Evolutionary conservation across 345 rosid species (phyloP).

Genomic region (Syzygium aqueum): DNA sequence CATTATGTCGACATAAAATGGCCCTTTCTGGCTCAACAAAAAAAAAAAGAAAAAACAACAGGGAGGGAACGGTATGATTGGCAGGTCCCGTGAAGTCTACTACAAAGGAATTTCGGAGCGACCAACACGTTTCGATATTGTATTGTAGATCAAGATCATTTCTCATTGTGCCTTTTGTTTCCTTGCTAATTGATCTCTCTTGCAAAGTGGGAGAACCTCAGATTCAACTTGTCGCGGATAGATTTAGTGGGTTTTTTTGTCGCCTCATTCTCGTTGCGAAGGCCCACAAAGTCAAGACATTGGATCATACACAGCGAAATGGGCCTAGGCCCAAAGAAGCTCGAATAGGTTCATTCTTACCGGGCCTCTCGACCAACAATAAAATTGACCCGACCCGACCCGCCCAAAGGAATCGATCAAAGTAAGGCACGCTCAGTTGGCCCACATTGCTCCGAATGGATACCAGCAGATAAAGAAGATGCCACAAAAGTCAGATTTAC

Average conservation of each 20-base stretch:
- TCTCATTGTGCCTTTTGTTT: background rate
- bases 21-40: background rate
- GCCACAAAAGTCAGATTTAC: too few species aligned
- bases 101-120: background rate
- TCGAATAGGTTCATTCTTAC: background rate
- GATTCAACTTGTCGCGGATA: background rate
- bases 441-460: background rate
- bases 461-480: background rate
- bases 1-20: background rate
- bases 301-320: background rate
- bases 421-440: background rate
- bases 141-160: background rate
- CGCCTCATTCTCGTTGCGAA: background rate
- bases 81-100: background rate
- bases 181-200: background rate
- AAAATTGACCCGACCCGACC: background rate
- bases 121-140: background rate
- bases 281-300: background rate
- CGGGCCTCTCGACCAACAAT: background rate
- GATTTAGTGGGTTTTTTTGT: background rate
- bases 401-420: background rate
- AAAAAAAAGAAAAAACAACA: fast-evolving
- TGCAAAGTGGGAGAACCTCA: background rate
- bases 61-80: background rate
- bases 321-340: background rate